phyloP scores from a whole-genome alignment of 2,329 filamentous ascomycete species.

The Diatrype stigma region DNA sequence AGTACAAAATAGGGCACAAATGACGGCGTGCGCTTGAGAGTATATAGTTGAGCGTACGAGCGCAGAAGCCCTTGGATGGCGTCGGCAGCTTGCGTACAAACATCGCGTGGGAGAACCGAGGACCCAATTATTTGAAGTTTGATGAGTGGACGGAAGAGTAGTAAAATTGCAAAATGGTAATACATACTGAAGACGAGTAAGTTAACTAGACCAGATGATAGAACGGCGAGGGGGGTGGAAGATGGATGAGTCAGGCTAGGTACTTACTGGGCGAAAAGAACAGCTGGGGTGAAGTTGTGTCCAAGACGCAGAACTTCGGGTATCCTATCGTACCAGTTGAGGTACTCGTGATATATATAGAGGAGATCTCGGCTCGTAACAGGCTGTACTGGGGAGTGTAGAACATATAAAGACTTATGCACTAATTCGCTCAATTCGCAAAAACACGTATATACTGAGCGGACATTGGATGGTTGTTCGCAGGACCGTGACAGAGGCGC shows the following conservation, averaged over 20 bases:
- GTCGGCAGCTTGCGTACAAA: constrained; percentile 59
- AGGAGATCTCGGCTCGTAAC: constrained; percentile 62
- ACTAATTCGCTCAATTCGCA: constrained; percentile 71
- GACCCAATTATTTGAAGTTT: constrained; percentile 61
- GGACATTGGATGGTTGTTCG: constrained; percentile 63
- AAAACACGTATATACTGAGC: constrained; percentile 64
- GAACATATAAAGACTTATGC: constrained; percentile 65
- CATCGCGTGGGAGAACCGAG: constrained; percentile 58
- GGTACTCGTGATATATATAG: constrained; percentile 62
- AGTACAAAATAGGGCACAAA: constrained; percentile 61
- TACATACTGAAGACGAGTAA: constrained; percentile 51
- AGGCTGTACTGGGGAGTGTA: constrained; percentile 66
- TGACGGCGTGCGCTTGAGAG: constrained; percentile 53
- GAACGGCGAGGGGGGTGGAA: not conserved
- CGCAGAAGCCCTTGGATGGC: constrained; percentile 53
- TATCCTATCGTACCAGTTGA: constrained; percentile 67
- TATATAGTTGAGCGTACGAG: constrained; percentile 57
- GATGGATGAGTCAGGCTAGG: not conserved
- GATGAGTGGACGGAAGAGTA: constrained; percentile 71
- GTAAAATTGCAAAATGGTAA: constrained; percentile 64
- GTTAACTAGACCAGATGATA: not conserved
- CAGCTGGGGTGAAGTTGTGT: constrained; percentile 68
- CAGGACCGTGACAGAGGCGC: constrained; percentile 50
- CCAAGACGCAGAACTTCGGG: constrained; percentile 61
- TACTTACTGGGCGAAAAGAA: constrained; percentile 70